Evolutionary conservation across 352 stramenopile species (phyloP), one percentile per base, ranked within the genome.

Genomic region (Globisporangium iwayamae): DNA sequence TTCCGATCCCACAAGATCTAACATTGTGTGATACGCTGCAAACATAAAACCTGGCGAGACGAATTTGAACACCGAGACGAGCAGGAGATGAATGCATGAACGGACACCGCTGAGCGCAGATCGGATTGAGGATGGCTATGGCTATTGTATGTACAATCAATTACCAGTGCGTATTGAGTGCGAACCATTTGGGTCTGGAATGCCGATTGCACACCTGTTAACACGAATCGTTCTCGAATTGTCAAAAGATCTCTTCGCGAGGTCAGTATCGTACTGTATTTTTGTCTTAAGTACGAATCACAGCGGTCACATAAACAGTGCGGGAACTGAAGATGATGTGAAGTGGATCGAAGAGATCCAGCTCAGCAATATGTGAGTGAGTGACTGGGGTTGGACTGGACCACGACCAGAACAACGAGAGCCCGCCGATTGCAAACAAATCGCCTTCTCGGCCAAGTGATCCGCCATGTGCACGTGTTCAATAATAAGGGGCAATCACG

Each of bases 1-100:
- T 84, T 94, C 63, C 80, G 80, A 28, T 91, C 85, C n/a, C 82
- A 92, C 65, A 91, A 94, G 63, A 70, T 94, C n/a, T 92, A 75
- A 14, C 32, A 36, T 36, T 36, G 32, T 36, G 22, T 25, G 22
- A 25, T 25, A 25, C 22, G 22, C 32, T 22, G 32, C 20, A 14
- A 51, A n/a, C n/a, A 20, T 6, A 22, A 54, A 18, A 36, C 22
- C 22, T 11, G 20, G 8, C 9, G 14, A 39, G 50, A 56, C 16
- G 5, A 13, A 25, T 20, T 36, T 46, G 13, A 46, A 46, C 39
- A 48, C 14, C 41, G 18, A 48, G 10, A 46, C 36, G 36, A 46
- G 13, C 39, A 48, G 8, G 36, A 41, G 36, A 3, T 14, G 36
- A 48, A n/a, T 16, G 16, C n/a, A 22, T 10, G 41, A 9, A 48